Percentiles rank a stretch among this genome's conserved stretches.
These are phyloP conservation scores for Obba rivulosa DNA, from an alignment of 768 basidiomycete genomes.

Conservation along the genomic window DNA sequence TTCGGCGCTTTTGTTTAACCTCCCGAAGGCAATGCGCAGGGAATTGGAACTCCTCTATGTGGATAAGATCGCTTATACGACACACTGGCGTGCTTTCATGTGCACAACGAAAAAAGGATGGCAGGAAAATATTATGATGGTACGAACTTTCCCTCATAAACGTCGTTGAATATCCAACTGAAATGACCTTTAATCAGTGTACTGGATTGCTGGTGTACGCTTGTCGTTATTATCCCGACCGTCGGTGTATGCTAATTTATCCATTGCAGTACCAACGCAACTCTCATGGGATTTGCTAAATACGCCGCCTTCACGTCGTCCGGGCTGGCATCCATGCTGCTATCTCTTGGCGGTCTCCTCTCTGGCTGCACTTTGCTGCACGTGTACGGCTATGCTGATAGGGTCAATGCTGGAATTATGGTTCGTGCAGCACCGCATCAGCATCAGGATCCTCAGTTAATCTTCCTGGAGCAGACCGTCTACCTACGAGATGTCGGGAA, in stretches of 20 bases:
- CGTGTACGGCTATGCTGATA: constrained; percentile 5
- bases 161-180: too few relatives aligned
- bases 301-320: too few relatives aligned
- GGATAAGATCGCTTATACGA: constrained; percentile 18
- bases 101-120: constrained; percentile 11
- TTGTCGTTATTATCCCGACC: too few relatives aligned
- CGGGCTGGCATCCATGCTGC: neutral
- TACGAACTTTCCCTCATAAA: neutral
- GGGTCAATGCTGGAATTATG: constrained; percentile 5
- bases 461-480: constrained; percentile 1
- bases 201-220: constrained; percentile 9
- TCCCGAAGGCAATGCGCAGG: constrained; percentile 6
- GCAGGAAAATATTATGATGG: constrained; percentile 10
- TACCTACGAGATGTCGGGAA: constrained; percentile 6
- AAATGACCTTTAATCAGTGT: neutral
- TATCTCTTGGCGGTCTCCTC: neutral
- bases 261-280: too few relatives aligned
- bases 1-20: constrained; percentile 9
- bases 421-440: constrained; percentile 3
- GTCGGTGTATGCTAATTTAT: too few relatives aligned
- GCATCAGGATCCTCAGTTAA: neutral
- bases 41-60: constrained; percentile 16
- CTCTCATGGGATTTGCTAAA: too few relatives aligned
- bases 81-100: constrained; percentile 21
- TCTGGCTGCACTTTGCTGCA: constrained; percentile 8